Evolutionary conservation across 2,329 filamentous ascomycete species (phyloP).

Genomic region (Xylogone sp.): DNA sequence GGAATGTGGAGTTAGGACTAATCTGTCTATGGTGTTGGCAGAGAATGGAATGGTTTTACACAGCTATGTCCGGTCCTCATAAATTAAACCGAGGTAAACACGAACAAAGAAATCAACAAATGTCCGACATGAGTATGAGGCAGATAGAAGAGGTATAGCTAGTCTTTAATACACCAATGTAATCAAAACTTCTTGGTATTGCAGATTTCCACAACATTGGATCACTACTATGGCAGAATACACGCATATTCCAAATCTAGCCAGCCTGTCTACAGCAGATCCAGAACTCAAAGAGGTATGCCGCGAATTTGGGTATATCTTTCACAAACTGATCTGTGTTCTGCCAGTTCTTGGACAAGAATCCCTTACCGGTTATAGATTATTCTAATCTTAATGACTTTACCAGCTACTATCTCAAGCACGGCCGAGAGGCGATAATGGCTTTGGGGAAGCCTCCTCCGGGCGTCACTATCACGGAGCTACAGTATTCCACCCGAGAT

Average conservation of each 20-base stretch:
- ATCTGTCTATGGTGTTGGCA: background rate
- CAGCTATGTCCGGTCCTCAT: background rate
- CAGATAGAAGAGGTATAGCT: background rate
- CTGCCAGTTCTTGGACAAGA: background rate
- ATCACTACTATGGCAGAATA: background rate
- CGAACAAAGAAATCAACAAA: background rate
- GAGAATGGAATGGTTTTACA: background rate
- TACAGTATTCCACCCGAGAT: background rate
- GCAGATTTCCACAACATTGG: background rate
- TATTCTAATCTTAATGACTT: background rate
- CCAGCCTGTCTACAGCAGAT: background rate
- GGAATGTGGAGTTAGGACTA: background rate
- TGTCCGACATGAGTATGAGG: background rate
- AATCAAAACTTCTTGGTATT: background rate
- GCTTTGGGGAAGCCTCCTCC: background rate
- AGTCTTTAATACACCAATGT: background rate
- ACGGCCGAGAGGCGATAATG: background rate
- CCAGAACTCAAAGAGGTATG: background rate
- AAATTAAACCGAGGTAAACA: background rate
- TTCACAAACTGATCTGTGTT: background rate
- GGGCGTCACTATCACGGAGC: background rate
- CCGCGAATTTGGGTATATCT: background rate
- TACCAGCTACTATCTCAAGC: background rate
- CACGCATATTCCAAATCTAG: background rate
- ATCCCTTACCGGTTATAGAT: background rate